These are phyloP conservation scores for Thermoascus crustaceus DNA, from an alignment of 2,329 filamentous ascomycete genomes.

Conservation along the genomic window DNA sequence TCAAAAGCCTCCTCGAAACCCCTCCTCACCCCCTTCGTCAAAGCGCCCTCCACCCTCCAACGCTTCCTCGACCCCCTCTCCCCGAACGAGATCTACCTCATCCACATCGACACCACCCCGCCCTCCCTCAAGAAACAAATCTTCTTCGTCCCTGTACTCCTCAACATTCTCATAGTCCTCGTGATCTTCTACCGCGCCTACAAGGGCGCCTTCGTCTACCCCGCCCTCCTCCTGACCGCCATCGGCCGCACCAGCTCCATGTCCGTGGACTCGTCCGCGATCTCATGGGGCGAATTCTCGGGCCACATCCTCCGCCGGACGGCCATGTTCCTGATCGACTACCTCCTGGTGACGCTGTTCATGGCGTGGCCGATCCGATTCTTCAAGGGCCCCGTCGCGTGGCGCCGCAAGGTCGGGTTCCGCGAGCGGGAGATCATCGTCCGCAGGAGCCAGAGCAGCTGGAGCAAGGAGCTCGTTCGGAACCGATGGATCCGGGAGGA, in stretches of 20 bases:
- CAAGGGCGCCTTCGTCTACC: conserved; percentile 65
- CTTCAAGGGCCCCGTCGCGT: conserved; percentile 57
- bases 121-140: conserved; percentile 68
- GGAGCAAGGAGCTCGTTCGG: conserved; percentile 55
- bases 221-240: conserved; percentile 54
- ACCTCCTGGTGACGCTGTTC: conserved; percentile 57
- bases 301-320: conserved; percentile 54
- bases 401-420: conserved; percentile 71
- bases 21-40: conserved; percentile 60
- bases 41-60: conserved; percentile 53
- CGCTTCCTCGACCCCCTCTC: conserved; percentile 61
- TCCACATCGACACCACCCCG: conserved; percentile 69
- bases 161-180: conserved; percentile 61
- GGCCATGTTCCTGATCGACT: conserved; percentile 64
- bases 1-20: conserved; percentile 9
- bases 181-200: conserved; percentile 63
- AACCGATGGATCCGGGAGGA: conserved; percentile 42
- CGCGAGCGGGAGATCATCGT: conserved; percentile 73
- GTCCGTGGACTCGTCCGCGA: conserved; percentile 52
- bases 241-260: conserved; percentile 60
- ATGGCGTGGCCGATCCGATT: conserved; percentile 70
- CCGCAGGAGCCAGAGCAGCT: conserved; percentile 60
- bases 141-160: conserved; percentile 67
- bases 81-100: conserved; percentile 67
- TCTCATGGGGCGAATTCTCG: conserved; percentile 50